Evolutionary conservation across 371 early-diverging fungal genomes (phyloP).

Genomic region (Encephalitozoon hellem): DNA sequence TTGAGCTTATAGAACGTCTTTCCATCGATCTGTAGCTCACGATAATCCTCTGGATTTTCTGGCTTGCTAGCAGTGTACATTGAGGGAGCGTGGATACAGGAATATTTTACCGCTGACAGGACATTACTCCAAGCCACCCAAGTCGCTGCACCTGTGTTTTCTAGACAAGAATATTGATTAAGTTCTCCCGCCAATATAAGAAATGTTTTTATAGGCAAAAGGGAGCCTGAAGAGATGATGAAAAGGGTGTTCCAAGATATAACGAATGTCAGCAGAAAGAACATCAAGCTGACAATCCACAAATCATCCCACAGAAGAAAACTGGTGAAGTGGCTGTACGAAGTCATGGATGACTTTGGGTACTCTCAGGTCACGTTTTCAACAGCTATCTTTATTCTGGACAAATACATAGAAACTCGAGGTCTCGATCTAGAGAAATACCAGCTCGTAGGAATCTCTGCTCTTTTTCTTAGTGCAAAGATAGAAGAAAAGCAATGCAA

Average conservation of each 20-base stretch:
- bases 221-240: constrained; percentile 29
- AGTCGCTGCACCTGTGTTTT: neutral
- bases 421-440: constrained; percentile 35
- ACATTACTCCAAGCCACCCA: too few species aligned
- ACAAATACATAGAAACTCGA: constrained; percentile 38
- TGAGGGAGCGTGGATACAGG: neutral
- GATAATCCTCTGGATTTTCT: constrained; percentile 19
- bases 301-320: constrained; percentile 46
- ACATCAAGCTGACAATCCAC: constrained; percentile 58
- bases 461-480: constrained; percentile 56
- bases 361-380: constrained; percentile 44
- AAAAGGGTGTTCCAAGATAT: constrained; percentile 58
- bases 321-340: constrained; percentile 59
- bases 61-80: constrained; percentile 14
- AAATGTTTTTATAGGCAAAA: constrained; percentile 21
- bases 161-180: neutral
- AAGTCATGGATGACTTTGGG: constrained; percentile 52
- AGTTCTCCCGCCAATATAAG: constrained; percentile 33
- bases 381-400: constrained; percentile 49
- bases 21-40: constrained; percentile 26
- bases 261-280: constrained; percentile 53
- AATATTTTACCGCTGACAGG: neutral
- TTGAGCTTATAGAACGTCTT: constrained; percentile 31
- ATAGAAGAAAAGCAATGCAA: constrained; percentile 35
- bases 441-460: constrained; percentile 55